Base-by-base conservation (phyloP, 345 rosid species). In the Erodium maritimum region DNA sequence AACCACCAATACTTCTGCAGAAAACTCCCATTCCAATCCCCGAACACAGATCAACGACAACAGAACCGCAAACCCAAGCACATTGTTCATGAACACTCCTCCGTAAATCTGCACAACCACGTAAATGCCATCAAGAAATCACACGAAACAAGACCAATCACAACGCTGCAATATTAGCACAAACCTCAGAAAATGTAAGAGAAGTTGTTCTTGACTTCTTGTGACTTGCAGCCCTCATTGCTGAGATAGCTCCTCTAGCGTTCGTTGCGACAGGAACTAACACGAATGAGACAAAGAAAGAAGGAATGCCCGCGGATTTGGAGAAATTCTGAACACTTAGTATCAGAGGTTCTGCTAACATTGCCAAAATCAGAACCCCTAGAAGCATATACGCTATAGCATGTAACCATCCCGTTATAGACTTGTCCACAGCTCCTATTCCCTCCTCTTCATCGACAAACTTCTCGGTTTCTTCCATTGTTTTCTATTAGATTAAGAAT, bases 241-340 rank as follows among this genome's bases (percentile, higher is more conserved):
- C 67, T 0, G 75, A 56, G 17, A 55, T 60, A 1, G 69, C 74
- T 19, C 59, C 75, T 59, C 76, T 71, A 1, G 67, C 71, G 51
- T 71, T 78, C 6, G 69, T 67, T 16, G 79, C 82, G 17, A 72
- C 33, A 1, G 77, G 79, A 46, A 78, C 68, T 46, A 74, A 17
- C 1, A 78, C 58, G 50, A 78, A 78, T 13, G 82, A 74, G 34
- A 74, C 17, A 73, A 63, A 74, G 64, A 78, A 78, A 16, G 76
- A 29, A 6, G 77, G 69, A 12, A 75, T 63, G 59, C 60, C 62
- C 4, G 67, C 64, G 19, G 71, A 54, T n/a, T 51, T 52, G 1
- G 75, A 74, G 65, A 78, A 69, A 16, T 63, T 61, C 23, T 67
- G 63, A 12, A 73, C 77, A 17, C 70, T 67, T 2, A 61, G 52